Percentiles rank a stretch among this genome's conserved stretches.
Conservation (phyloP, 768 basidiomycete genomes). For the Mycena olivaceomarginata region DNA sequence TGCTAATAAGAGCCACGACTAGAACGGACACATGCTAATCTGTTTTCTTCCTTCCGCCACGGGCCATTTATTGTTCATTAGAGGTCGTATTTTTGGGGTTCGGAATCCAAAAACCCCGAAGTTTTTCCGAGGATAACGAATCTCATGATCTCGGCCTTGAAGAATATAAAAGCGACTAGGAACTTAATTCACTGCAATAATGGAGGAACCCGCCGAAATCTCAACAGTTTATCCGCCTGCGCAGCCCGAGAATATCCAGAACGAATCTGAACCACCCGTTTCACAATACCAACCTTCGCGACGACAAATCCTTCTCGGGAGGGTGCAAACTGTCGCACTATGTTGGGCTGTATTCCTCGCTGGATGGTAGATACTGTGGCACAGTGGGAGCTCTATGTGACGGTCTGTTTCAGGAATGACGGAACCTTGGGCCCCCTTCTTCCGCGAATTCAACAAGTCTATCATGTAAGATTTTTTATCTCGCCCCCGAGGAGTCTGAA, state of each 20-base stretch:
- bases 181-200: not conserved
- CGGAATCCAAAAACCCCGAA: not conserved
- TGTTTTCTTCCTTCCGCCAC: too few species aligned
- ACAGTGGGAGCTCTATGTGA: not conserved
- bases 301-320: constrained; percentile 30
- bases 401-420: constrained; percentile 30
- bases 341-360: constrained; percentile 35
- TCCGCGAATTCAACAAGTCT: constrained; percentile 43
- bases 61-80: too few species aligned
- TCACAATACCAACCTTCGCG: constrained; percentile 7
- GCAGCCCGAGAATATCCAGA: not conserved
- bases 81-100: too few species aligned
- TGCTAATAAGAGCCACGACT: too few species aligned
- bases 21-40: too few species aligned
- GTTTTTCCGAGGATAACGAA: not conserved
- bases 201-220: not conserved
- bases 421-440: constrained; percentile 41
- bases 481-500: not conserved
- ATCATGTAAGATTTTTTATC: constrained; percentile 28
- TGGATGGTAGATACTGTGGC: constrained; percentile 23
- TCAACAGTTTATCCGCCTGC: constrained; percentile 4
- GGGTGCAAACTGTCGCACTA: constrained; percentile 29
- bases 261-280: not conserved
- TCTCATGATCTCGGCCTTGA: not conserved
- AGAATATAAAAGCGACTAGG: not conserved